Base-by-base conservation (phyloP, 495 filamentous ascomycete species). In the Daldinia decipiens region DNA sequence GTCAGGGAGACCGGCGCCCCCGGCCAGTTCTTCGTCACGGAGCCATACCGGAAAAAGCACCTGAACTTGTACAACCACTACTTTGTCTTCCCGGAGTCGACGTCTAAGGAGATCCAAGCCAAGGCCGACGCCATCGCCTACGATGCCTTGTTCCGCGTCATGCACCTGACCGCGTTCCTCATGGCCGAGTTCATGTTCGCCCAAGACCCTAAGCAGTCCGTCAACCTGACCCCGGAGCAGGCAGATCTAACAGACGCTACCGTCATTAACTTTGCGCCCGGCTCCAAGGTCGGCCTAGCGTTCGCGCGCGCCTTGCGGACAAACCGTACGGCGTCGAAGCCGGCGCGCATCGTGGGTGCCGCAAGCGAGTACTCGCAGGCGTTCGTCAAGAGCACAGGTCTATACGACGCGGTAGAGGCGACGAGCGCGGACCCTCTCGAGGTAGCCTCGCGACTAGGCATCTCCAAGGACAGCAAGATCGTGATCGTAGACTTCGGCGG, bases 21-120 rank as follows among this genome's bases (percentile, higher is more conserved):
- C 3, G 83, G 84, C 34, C 74, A 74, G 29, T 13, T 77, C 63
- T 40, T 77, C 56, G 68, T 71, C 51, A 77, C 77, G 12, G 84
- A 79, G 67, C 72, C 75, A 2, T 79, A 83, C 55, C 74, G 88
- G 7, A 70, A 82, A 50, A 57, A 79, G 11, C 64, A 85, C 15
- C 79, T 87, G 74, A 62, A 79, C 0, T 60, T 89, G 11, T 89
- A 90, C 72, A 89, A 88, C 71, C 79, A 79, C 4, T 87, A 87
- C 66, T 52, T 76, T 1, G 72, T 79, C 24, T 73, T 59, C 19
- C 64, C 77, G 39, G 64, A 74, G 52, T 52, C 50, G 6, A n/a
- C 72, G 7, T 55, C 61, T 53, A 40, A 39, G 29, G 47, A 57
- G 27, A 61, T 71, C 50, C 69, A 75, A 45, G 60, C 62, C 11